Base-by-base conservation (phyloP, 148 eudicot species). In the Amaranthus hypochondriacus region DNA sequence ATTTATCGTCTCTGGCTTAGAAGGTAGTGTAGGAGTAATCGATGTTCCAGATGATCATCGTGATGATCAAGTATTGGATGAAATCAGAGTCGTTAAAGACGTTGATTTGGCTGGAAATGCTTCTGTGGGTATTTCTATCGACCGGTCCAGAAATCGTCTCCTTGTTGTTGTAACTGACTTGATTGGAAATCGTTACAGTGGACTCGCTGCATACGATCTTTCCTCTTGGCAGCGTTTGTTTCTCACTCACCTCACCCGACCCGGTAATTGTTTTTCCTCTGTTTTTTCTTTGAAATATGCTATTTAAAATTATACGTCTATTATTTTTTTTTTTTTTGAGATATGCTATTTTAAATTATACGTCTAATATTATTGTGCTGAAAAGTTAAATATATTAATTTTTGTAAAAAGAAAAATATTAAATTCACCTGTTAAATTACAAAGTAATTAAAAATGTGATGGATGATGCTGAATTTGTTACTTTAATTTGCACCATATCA, bases 121-220 rank as follows among this genome's bases (percentile, higher is more conserved):
- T 2, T 75, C 96, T 0, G 54, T 91, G 9, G 98, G 98, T 1
- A 56, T 94, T 13, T 62, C 62, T 42, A 67, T 94, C 48, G 98
- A 94, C 55, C 73, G 82, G 73, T 63, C 78, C 3, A 83, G 98
- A 79, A 91, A 89, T 47, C 80, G 98, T 0, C 69, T 91, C 14
- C 53, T 94, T 21, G 93, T 92, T 28, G 93, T 73, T 4, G 66
- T 74, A 47, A 87, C 92, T 62, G 98, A 94, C 60, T 70, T 87
- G 69, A 48, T 84, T 9, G 86, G 97, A 12, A 86, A 87, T 51
- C 81, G 79, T 61, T 92, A 86, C 65, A 75, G 97, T 76, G 96
- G 88, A 3, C 69, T 94, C 13, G 96, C 92, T 56, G 98, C 98
- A 0, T 94, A 94, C 68, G 96, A 89, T 81, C 83, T 91, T 79